Conservation (phyloP, 208 protist species). For the Leishmania braziliensis region DNA sequence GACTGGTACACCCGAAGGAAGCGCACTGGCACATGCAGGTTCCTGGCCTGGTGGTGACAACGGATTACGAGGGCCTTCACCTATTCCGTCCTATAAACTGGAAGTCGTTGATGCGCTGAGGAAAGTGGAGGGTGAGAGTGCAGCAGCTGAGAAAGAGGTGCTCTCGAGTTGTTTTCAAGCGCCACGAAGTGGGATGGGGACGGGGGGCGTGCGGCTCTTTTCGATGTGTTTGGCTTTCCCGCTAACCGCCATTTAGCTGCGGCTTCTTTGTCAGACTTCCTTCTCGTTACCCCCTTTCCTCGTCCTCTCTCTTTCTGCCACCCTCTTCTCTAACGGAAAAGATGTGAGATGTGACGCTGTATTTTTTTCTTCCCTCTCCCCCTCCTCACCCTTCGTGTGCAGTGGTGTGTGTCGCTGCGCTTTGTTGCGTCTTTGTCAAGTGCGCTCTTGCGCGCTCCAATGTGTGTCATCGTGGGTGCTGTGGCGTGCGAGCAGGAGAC, state of each 20-base stretch:
- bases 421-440: neutral
- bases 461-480: neutral
- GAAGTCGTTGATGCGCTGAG: slow-evolving; percentile 85
- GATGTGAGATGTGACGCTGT: neutral
- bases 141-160: neutral
- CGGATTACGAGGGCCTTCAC: slow-evolving; percentile 96
- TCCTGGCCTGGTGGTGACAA: slow-evolving; percentile 95
- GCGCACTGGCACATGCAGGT: slow-evolving; percentile 98
- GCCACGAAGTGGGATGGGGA: neutral
- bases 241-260: neutral
- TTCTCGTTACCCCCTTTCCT: neutral
- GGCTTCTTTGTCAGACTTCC: neutral
- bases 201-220: neutral
- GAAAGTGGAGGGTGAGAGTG: slow-evolving; percentile 4
- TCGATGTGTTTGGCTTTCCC: neutral
- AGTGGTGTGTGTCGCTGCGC: neutral
- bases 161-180: neutral
- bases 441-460: neutral
- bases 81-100: slow-evolving; percentile 97
- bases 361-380: too few species aligned
- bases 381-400: neutral
- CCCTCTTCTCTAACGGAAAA: neutral
- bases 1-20: slow-evolving; percentile 97
- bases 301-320: neutral
- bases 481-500: neutral